Evolutionary conservation across 2,329 filamentous ascomycete genomes (phyloP), one percentile per base, ranked within the genome.

Genomic region (Parastagonospora avenae): DNA sequence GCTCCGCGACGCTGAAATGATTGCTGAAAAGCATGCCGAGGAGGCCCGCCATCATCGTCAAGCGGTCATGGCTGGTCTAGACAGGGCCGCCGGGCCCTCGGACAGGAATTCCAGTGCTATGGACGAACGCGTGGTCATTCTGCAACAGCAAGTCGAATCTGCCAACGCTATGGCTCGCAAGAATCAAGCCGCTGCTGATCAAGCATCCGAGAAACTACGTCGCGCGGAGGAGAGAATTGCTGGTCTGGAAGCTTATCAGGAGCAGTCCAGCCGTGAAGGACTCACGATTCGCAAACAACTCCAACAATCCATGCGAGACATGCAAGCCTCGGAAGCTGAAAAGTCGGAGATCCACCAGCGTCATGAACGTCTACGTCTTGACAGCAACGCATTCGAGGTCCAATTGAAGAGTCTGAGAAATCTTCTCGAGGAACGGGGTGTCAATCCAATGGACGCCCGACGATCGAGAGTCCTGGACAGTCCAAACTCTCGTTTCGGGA

Each of bases 201-300:
- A 82, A 24, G 92, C 92, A 2, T 89, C 91, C 0, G 92, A 97
- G 68, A 95, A 92, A 71, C 81, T 99, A 46, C 89, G 94, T 46
- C 89, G 89, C 51, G 94, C 94, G 3, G 95, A 99, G 75, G 95
- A 97, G 77, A 87, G 94, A 36, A 97, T 99, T 71, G 95, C 94
- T 4, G 94, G 94, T 6, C 82, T 99, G 3, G 94, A 99, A 73
- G 91, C 92, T 27, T 97, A 97, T 72, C 94, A 99, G 75, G 94
- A 99, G 70, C 94, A 99, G 75, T 89, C 92, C 4, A 97, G 92
- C 74, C 85, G 94, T 38, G 95, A 99, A 74, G 92, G 92, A 42
- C 86, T 99, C 47, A 85, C 87, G 31, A 91, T 97, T 59, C 86
- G 94, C 47, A 88, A 94, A 69, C 93, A 97, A 69, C 82, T 99